Base-by-base conservation (phyloP, 2,329 filamentous ascomycete species). In the Cryphonectria radicalis region DNA sequence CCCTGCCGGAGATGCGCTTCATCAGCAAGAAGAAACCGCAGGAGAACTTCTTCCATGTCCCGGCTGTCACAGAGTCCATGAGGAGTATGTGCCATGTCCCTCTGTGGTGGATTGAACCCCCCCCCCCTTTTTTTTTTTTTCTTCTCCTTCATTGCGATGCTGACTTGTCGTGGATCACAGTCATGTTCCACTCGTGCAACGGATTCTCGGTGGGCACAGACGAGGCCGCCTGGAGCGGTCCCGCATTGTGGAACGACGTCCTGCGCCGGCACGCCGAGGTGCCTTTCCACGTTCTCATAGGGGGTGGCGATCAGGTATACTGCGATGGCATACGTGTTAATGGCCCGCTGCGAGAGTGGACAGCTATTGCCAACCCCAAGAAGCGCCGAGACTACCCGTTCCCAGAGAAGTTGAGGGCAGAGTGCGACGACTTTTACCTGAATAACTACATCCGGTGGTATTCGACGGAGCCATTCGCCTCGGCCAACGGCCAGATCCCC, bases 251-350 rank as follows among this genome's bases (percentile, higher is more conserved):
- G 96, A 93, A 96, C 77, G 95, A 99, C 78, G 95, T 98, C 13
- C 81, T 95, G 75, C 92, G 97, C 76, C 90, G 85, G 71, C 96
- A 99, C 79, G 88, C 90, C 71, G 90, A 89, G 72, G 85, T 87
- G 8, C 96, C 96, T 17, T 97, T 98, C 80, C 96, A 99, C 81
- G 94, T 98, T 74, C 98, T 99, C 91, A 88, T 98, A 73, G 95
- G 95, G 67, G 95, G 95, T 70, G 95, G 95, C 72, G 95, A 98
- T 78, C 95, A 98, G 81, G 93, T 99, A 73, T 98, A 98, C 84
- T 98, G 97, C 78, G 96, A 99, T 80, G 91, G 93, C 35, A 93
- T 98, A 74, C 89, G 95, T 74, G 93, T 97, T 1, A 85, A 91
- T 67, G 95, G 95, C 0, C 95, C 95, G 1, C 82, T 98, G 73